phyloP scores from a whole-genome alignment of 176 grass and related monocot genomes.

The Hyparrhenia diplandra region DNA sequence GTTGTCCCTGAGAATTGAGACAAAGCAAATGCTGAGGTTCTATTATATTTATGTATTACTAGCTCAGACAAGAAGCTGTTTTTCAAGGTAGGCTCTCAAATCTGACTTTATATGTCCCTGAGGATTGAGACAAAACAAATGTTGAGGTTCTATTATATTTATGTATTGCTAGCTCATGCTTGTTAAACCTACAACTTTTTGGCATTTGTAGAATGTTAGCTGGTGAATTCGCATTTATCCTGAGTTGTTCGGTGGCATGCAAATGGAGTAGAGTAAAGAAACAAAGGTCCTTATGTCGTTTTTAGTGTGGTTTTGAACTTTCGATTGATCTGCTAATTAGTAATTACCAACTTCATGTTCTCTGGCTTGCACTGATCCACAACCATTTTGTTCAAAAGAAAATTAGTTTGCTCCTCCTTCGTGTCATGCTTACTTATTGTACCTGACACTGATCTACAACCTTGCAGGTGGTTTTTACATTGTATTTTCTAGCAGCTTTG shows the following conservation, averaged over 20 bases:
- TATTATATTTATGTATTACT: background rate
- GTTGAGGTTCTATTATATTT: background rate
- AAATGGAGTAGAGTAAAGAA: background rate
- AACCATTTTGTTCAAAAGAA: background rate
- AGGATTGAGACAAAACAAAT: background rate
- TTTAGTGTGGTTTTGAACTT: background rate
- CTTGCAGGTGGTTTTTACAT: constrained; percentile 62
- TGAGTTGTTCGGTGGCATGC: background rate
- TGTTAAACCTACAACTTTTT: background rate
- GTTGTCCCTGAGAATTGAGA: no score
- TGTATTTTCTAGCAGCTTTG: constrained; percentile 78
- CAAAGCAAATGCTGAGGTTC: no score
- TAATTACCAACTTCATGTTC: background rate
- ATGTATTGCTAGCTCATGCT: background rate
- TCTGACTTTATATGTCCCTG: no score
- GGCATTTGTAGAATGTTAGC: background rate
- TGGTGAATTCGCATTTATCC: background rate
- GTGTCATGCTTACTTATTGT: background rate
- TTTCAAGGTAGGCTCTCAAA: no score
- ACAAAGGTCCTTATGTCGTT: background rate
- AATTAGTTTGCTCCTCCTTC: background rate
- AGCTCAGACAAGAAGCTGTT: no score
- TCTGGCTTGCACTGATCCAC: background rate
- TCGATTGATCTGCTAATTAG: background rate
- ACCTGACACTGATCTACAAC: constrained; percentile 5